These are phyloP conservation scores for Coelastrella sp. DNA, from an alignment of 139 green algal species.

Conservation along the genomic window DNA sequence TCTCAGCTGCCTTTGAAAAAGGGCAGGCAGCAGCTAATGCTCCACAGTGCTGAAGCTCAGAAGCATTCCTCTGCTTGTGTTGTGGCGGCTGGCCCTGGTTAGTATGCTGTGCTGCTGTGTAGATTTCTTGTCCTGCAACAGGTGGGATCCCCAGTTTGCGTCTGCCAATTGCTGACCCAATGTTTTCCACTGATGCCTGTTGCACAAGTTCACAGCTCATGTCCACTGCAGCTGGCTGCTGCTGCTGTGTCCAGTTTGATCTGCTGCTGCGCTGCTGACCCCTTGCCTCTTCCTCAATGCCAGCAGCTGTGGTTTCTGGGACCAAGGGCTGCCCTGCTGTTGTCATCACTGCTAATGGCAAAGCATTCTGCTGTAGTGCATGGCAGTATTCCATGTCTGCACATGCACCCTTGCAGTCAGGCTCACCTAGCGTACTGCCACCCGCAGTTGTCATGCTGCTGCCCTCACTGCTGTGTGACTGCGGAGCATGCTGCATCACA, in stretches of 20 bases:
- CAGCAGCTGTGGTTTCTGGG: too few relatives aligned
- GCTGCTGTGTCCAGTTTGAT: neutral
- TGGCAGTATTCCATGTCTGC: too few relatives aligned
- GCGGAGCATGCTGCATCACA: neutral
- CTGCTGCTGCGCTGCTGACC: slow-evolving; percentile 10
- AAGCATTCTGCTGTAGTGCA: too few relatives aligned
- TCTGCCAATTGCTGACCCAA: neutral
- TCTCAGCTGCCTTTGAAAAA: neutral
- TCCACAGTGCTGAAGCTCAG: too few relatives aligned
- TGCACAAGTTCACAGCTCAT: slow-evolving; percentile 2
- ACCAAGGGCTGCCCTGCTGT: too few relatives aligned
- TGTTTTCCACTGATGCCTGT: neutral
- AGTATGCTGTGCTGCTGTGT: slow-evolving; percentile 18
- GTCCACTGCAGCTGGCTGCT: neutral
- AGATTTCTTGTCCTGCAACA: neutral
- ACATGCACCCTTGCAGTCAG: too few relatives aligned
- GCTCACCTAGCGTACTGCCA: neutral
- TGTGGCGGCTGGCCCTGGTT: too few relatives aligned
- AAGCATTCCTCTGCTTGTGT: too few relatives aligned
- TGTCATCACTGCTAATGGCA: too few relatives aligned
- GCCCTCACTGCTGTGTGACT: neutral
- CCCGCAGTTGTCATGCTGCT: slow-evolving; percentile 24
- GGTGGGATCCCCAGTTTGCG: neutral
- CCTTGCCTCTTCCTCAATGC: neutral
- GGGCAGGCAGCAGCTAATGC: too few relatives aligned